Conservation (phyloP, 805 yeast species). For the Candida hungchunana region DNA sequence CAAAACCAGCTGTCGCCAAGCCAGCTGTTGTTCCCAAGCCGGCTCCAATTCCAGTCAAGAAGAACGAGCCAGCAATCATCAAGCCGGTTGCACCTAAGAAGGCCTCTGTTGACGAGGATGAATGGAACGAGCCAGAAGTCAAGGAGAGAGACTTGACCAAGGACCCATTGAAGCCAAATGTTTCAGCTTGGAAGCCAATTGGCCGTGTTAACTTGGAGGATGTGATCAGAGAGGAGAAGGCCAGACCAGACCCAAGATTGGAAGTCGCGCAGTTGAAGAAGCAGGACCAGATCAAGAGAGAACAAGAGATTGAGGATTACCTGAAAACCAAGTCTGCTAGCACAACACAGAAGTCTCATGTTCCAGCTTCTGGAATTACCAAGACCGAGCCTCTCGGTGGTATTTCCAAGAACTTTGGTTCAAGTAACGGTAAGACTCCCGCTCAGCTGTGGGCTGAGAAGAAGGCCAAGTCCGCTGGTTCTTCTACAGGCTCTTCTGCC, state of each 20-base stretch:
- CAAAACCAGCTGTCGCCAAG: constrained; percentile 15
- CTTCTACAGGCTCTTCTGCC: constrained; percentile 15
- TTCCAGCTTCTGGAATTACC: constrained; percentile 21
- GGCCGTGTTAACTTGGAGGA: constrained; percentile 53
- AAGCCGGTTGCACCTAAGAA: constrained; percentile 20
- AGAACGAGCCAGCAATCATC: constrained; percentile 20
- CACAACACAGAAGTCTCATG: constrained; percentile 21
- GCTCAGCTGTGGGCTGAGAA: constrained; percentile 97
- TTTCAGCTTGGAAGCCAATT: constrained; percentile 54
- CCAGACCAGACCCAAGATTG: constrained; percentile 40
- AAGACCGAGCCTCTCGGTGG: constrained; percentile 51
- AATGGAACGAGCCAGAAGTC: constrained; percentile 43
- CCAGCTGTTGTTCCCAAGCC: constrained; percentile 21
- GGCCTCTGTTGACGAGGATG: constrained; percentile 31
- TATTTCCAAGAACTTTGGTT: constrained; percentile 53
- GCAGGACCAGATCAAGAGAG: constrained; percentile 32
- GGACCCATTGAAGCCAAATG: constrained; percentile 39
- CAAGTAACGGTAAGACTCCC: constrained; percentile 80
- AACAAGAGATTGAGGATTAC: constrained; percentile 31
- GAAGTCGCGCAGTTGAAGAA: constrained; percentile 34
- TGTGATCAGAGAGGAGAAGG: constrained; percentile 39
- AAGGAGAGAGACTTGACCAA: constrained; percentile 45
- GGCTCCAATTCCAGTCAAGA: constrained; percentile 20
- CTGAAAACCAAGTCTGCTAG: constrained; percentile 33
- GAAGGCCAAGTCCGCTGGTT: constrained; percentile 38